phyloP scores from a whole-genome alignment of 2,329 filamentous ascomycete species.

The Aspergillus fumigatus region DNA sequence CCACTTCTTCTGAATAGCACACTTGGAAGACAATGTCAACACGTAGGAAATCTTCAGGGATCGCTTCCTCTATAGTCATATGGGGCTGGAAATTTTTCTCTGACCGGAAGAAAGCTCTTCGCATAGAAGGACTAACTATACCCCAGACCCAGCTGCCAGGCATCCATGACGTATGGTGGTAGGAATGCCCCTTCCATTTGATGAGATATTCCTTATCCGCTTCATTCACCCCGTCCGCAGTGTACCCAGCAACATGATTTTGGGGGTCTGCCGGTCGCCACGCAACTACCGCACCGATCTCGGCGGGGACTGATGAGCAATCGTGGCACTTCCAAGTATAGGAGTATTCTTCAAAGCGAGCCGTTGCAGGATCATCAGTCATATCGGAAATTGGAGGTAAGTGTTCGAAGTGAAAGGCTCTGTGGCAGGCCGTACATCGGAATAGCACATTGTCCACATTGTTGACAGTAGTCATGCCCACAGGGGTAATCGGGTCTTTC shows the following conservation, averaged over 20 bases:
- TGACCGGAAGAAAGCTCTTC: constrained; percentile 70
- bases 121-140: constrained; percentile 58
- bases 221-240: constrained; percentile 57
- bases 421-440: constrained; percentile 70
- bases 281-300: constrained; percentile 74
- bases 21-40: constrained; percentile 87
- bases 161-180: constrained; percentile 81
- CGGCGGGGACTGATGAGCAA: constrained; percentile 61
- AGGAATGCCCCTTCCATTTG: constrained; percentile 79
- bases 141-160: constrained; percentile 86
- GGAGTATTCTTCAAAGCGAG: constrained; percentile 68
- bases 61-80: constrained; percentile 69
- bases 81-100: constrained; percentile 59
- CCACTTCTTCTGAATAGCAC: constrained; percentile 58
- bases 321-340: constrained; percentile 75
- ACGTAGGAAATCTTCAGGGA: constrained; percentile 80
- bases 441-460: constrained; percentile 75
- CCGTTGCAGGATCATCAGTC: constrained; percentile 45
- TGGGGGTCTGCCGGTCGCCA: constrained; percentile 71
- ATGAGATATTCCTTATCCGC: constrained; percentile 88
- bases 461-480: constrained; percentile 64
- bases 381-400: constrained; percentile 49
- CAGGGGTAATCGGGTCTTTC: constrained; percentile 66
- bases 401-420: constrained; percentile 81
- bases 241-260: constrained; percentile 50